Evolutionary conservation across 2,329 filamentous ascomycete genomes (phyloP), one percentile per base, ranked within the genome.

Genomic region (Alternaria postmessia): DNA sequence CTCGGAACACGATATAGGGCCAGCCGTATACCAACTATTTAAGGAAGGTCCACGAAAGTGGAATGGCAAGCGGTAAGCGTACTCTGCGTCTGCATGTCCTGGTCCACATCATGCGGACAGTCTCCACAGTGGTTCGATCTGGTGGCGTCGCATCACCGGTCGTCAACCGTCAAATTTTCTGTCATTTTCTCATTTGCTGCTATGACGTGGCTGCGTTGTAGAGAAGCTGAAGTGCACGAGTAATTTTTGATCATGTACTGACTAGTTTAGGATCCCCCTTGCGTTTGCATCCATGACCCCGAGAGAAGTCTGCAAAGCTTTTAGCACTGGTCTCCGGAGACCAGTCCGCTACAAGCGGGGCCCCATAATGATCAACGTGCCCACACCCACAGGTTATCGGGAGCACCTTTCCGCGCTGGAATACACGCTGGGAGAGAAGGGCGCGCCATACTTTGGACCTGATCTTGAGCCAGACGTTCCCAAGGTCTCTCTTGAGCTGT

Each of bases 1-100:
- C 74, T 93, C 94, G 5, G 95, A 98, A 79, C 94, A 98, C 74
- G 95, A 99, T 71, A 90, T 97, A 43, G 95, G 95, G 4, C 93
- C 95, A 1, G 92, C 94, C 2, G 88, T 98, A 47, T 83, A 97
- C 57, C 94, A 98, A 76, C 89, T 98, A 57, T 94, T 98, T 85
- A 98, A 97, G 79, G 94, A 98, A 76, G 94, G 94, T 2, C 86
- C 91, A 5, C 84, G 86, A 66, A 93, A 92, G 78, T 98, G 94
- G 94, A 89, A 90, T 71, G 88, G 88, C 47, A 87, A 89, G 75
- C 84, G 87, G 88, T 90, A 81, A 78, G 84, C 76, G 61, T 57
- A 61, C 60, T 48, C 57, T 70, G 57, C 59, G 49, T 65, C 49
- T 66, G 63, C 63, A 64, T 61, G 41, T 65, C 59, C 46, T 61